Evolutionary conservation across 129 eudicot genomes (phyloP), one percentile per base, ranked within the genome.

Genomic region (Chrysanthemum lavandulifolium): DNA sequence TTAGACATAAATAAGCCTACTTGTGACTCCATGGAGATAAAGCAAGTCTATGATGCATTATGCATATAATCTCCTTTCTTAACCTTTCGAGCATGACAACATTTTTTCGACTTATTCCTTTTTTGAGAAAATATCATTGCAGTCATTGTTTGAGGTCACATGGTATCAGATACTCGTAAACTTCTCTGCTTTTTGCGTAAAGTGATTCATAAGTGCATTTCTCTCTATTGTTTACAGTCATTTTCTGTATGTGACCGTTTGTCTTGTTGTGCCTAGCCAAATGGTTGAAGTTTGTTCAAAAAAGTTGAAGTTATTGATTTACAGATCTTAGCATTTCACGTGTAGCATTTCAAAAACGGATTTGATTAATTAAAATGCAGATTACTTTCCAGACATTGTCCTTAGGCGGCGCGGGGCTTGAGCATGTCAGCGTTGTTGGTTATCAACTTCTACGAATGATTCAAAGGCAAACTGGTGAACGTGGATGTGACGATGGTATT

Each of bases 31-130:
- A 47, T 19, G 25, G 25, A 14, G 19, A 65, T 69, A 69, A 52
- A 51, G 65, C 75, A 52, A 53, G 51, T 70, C 48, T 5, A 61
- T 61, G 16, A 73, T 61, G 69, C 69, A 61, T 61, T 12, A 73
- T 61, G 69, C 69, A 73, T 61, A 73, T 10, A n/a, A 49, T 73
- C 52, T 50, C 61, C 7, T 67, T 76, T 58, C 43, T 6, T 15
- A 18, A 74, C 19, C 60, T 12, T 53, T 29, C 48, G 2, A 67
- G 68, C 9, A 23, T 67, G 40, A 40, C 72, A 43, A 55, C 77
- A 52, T 25, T 15, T 58, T 77, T 70, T 70, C 16, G 12, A 13
- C 5, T 64, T 64, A 56, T 72, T 66, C 55, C 55, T 43, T 1
- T 78, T 71, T 78, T 53, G 53, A 62, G 64, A 40, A 15, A 43